Conservation (phyloP, 345 rosid genomes). For the Citrus hindsii region DNA sequence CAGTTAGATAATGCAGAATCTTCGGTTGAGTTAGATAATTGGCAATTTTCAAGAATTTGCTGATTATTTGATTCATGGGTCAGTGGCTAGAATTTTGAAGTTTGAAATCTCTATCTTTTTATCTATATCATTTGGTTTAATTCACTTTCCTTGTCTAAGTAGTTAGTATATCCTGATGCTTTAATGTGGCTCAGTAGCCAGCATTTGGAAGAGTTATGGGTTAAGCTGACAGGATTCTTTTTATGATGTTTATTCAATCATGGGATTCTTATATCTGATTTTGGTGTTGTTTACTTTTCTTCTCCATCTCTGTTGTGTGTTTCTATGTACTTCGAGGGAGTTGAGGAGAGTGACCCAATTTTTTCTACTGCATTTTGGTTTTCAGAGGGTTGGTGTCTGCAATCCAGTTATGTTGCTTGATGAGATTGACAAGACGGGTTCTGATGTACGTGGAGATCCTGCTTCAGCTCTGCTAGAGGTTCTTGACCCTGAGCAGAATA, state of each 20-base stretch:
- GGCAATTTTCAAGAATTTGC: neutral
- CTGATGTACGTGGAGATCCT: conserved; percentile 97
- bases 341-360: neutral
- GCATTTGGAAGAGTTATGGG: neutral
- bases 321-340: neutral
- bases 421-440: conserved; percentile 98
- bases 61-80: neutral
- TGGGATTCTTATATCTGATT: neutral
- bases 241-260: neutral
- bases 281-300: neutral
- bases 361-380: conserved; percentile 27
- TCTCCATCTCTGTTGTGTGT: neutral
- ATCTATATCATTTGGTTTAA: neutral
- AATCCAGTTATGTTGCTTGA: conserved; percentile 97
- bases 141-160: neutral
- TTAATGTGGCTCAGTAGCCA: neutral
- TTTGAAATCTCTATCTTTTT: neutral
- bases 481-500: conserved; percentile 98
- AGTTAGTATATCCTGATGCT: neutral
- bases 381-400: conserved; percentile 89
- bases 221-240: neutral
- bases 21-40: neutral
- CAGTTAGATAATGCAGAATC: neutral
- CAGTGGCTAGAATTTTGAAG: neutral
- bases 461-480: conserved; percentile 98